Base-by-base conservation (phyloP, 257 asterid species). In the Solanum virginianum region DNA sequence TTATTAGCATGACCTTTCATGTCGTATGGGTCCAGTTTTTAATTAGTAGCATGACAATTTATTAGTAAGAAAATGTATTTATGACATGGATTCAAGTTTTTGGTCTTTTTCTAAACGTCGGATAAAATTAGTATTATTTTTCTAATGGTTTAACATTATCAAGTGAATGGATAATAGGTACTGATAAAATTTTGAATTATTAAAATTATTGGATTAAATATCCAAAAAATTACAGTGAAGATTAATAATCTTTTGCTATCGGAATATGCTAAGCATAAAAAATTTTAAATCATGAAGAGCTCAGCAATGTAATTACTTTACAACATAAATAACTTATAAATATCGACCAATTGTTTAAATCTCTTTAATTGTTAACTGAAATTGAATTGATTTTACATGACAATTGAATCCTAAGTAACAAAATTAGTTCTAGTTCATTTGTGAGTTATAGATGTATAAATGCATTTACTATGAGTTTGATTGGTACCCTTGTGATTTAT, bases 1-100 rank as follows among this genome's bases (percentile, higher is more conserved):
- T 84, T 89, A 29, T 69, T 89, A 90, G 88, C 59, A 90, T 83
- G 29, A 88, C 85, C 57, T n/a, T 45, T 79, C 49, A 10, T 26
- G n/a, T 14, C 20, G 77, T 9, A 79, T 79, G 66, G 83, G 83
- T 53, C 83, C 83, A 15, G 14, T 26, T 79, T 69, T 17, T 53
- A 29, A 53, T 53, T 29, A 32, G 36, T 32, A 32, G 36, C 36
- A 32, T 3, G 36, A 32, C 36, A 32, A 32, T 32, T 32, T 32
- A 32, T 32, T 32, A 32, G 36, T 32, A 16, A 5, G 24, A 3
- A 53, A 16, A 4, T 1, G 29, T 29, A 53, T 77, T 26, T 26
- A 29, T 29, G 65, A 53, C 26, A 53, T 16, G 4, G 49, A 53
- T 53, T 79, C 65, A 15, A 26, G n/a, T 26, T 26, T 53, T 26